These are phyloP conservation scores for Collybia nuda DNA, from an alignment of 768 basidiomycete species.

Conservation along the genomic window DNA sequence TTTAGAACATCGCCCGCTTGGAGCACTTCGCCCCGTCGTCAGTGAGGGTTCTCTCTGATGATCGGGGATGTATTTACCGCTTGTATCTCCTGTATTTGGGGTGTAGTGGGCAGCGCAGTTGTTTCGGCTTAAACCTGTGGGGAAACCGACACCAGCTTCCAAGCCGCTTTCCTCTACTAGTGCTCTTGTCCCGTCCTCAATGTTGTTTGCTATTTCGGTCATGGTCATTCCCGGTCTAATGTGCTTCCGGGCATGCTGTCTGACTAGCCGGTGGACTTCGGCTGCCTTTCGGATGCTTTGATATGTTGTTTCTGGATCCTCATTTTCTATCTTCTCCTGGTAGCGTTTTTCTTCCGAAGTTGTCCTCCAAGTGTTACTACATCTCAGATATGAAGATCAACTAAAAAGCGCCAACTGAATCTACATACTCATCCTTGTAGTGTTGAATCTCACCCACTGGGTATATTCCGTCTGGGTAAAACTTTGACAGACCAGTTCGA, in stretches of 20 bases:
- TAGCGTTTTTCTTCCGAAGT: constrained; percentile 91
- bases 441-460: constrained; percentile 91
- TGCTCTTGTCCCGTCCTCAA: constrained; percentile 89
- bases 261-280: constrained; percentile 95
- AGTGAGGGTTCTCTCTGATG: background rate
- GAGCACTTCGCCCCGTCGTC: constrained; percentile 52
- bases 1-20: constrained; percentile 87
- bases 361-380: constrained; percentile 84
- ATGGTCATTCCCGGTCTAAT: constrained; percentile 94
- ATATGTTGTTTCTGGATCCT: constrained; percentile 86
- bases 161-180: constrained; percentile 90
- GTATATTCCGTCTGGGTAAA: constrained; percentile 84
- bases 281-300: constrained; percentile 87
- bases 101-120: constrained; percentile 96
- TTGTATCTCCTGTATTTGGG: constrained; percentile 91
- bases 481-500: constrained; percentile 81
- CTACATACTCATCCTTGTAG: constrained; percentile 87
- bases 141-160: constrained; percentile 90
- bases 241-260: constrained; percentile 72
- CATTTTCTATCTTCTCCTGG: constrained; percentile 71
- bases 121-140: constrained; percentile 92
- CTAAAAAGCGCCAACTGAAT: background rate
- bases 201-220: constrained; percentile 91
- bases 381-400: constrained; percentile 3
- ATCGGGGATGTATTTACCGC: constrained; percentile 44